Evolutionary conservation across 495 filamentous ascomycete species (phyloP).

Genomic region (Talaromyces trachyspermus): DNA sequence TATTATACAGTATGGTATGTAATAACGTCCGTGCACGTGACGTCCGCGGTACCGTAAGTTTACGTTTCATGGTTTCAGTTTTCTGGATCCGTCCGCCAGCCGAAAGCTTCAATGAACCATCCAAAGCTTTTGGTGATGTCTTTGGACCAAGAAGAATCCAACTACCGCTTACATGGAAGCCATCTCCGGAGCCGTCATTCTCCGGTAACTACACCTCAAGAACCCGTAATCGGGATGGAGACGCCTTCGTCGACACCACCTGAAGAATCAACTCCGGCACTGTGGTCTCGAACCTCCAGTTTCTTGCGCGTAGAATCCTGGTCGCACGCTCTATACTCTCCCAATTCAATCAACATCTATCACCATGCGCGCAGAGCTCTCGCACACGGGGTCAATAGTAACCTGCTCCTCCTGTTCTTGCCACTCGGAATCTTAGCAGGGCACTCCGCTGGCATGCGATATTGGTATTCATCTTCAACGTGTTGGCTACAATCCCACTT

Average conservation of each 20-base stretch:
- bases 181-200: background rate
- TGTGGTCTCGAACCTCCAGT: background rate
- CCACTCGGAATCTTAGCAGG: conserved; percentile 15
- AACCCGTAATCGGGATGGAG: background rate
- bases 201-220: background rate
- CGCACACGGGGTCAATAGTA: background rate
- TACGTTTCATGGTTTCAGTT: background rate
- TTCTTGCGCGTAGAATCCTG: background rate
- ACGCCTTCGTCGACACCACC: background rate
- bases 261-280: background rate
- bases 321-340: background rate
- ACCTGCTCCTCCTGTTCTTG: conserved; percentile 13
- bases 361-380: background rate
- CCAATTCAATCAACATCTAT: background rate
- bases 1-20: background rate
- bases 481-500: conserved; percentile 16
- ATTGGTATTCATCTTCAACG: conserved; percentile 15
- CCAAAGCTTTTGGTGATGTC: background rate
- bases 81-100: no score
- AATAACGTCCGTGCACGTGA: background rate
- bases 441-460: conserved; percentile 14
- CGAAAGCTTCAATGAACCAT: no score
- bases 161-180: background rate
- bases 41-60: background rate
- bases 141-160: background rate